These are phyloP conservation scores for Myriosclerotinia duriaeana DNA, from an alignment of 2,329 filamentous ascomycete genomes.

Conservation along the genomic window DNA sequence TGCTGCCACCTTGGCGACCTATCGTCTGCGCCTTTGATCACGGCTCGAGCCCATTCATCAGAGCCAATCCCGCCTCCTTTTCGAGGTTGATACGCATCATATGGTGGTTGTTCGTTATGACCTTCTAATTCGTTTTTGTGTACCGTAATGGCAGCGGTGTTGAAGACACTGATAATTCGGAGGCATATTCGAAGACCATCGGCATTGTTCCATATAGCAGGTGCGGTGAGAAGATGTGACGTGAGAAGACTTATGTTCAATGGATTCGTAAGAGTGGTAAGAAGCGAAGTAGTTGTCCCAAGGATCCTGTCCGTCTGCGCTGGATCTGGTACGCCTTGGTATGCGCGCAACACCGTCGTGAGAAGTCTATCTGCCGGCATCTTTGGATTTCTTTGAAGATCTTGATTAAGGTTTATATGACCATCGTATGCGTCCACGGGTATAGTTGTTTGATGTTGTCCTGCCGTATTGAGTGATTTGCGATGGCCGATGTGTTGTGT, in stretches of 20 bases:
- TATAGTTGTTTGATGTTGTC: not conserved
- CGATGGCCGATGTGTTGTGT: slow-evolving; percentile 5
- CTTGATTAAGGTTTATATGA: not conserved
- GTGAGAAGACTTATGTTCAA: slow-evolving; percentile 59
- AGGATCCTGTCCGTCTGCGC: slow-evolving; percentile 41
- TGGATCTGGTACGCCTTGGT: slow-evolving; percentile 36
- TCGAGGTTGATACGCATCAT: slow-evolving; percentile 39
- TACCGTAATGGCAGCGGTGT: slow-evolving; percentile 48
- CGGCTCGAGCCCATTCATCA: slow-evolving; percentile 44
- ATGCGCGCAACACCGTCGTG: slow-evolving; percentile 39
- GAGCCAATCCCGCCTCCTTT: slow-evolving; percentile 52
- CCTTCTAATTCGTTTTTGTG: slow-evolving; percentile 40
- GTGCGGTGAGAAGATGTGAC: slow-evolving; percentile 57
- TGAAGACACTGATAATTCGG: slow-evolving; percentile 56
- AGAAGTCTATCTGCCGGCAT: slow-evolving; percentile 41
- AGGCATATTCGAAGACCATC: slow-evolving; percentile 53
- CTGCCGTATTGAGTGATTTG: not conserved
- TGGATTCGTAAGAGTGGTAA: slow-evolving; percentile 58
- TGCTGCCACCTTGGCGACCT: slow-evolving; percentile 71
- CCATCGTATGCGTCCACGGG: too few relatives aligned
- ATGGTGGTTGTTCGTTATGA: slow-evolving; percentile 35
- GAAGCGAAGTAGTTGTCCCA: slow-evolving; percentile 54
- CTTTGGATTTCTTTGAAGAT: not conserved
- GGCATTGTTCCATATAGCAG: slow-evolving; percentile 55
- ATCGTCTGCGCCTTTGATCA: slow-evolving; percentile 44